Evolutionary conservation across 2,329 filamentous ascomycete genomes (phyloP), one percentile per base, ranked within the genome.

Genomic region (Thermomyces lanuginosus): DNA sequence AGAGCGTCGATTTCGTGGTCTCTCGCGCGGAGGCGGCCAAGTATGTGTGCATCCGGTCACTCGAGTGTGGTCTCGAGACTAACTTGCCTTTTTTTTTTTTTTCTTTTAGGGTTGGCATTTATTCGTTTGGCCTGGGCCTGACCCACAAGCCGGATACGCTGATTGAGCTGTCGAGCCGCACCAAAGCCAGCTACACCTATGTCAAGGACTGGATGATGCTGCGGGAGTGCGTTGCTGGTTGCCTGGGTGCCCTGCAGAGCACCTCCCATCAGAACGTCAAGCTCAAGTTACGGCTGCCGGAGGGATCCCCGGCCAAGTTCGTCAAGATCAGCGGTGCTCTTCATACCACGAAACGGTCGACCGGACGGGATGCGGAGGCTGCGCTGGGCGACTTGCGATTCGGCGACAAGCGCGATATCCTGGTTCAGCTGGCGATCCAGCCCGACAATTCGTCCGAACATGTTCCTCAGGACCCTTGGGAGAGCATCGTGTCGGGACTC

Each of bases 121-220:
- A 95, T 53, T 93, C 89, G 0, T 98, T 98, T 42, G 89, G 89
- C 17, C 67, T 98, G 10, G 89, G 89, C 27, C 73, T 93, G 61
- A 95, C 86, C 1, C 89, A 98, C 56, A 95, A 95, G 56, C 89
- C 89, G 4, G 89, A 98, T 48, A 93, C 84, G 1, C 92, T 98
- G 83, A 92, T 98, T 36, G 86, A 95, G 55, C 62, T 98, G 8
- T 95, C 89, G 1, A 89, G 80, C 5, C 70, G 83, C 34, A 98
- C 89, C 3, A 98, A 95, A 58, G 89, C 84, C 4, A 91, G 83
- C 1, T 98, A 95, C 47, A 91, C 83, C 1, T 98, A 95, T 44
- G 84, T 98, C 40, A 98, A 95, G 56, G 89, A 98, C 52, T 98
- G 89, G 89, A 95, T 95, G 86, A 98, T 95, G 86, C 67, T 98